Evolutionary conservation across 441 rosid species (phyloP).

Genomic region (Euphorbia corollata): DNA sequence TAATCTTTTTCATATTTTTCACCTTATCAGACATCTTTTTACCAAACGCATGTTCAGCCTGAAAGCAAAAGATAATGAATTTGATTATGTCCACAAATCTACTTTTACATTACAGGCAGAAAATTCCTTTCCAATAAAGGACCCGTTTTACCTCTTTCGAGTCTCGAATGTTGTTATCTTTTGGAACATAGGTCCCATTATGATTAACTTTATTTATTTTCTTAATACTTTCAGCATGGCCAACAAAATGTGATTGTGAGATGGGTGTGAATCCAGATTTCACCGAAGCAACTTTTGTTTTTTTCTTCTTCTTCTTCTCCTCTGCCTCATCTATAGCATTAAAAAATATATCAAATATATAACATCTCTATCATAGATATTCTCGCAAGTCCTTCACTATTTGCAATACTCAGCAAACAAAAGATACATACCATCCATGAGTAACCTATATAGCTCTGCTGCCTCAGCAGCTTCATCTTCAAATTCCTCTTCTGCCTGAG

Average conservation of each 20-base stretch:
- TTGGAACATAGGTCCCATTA: conserved; percentile 36
- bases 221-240: conserved; percentile 43
- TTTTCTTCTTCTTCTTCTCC: conserved; percentile 70
- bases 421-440: conserved; percentile 77
- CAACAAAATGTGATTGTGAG: conserved; percentile 39
- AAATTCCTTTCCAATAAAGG: background rate
- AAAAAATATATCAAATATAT: background rate
- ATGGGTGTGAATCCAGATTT: conserved; percentile 38
- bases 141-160: conserved; percentile 45
- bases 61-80: conserved; percentile 29
- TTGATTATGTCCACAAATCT: conserved; percentile 11
- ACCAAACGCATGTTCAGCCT: conserved; percentile 49
- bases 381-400: background rate
- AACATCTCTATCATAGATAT: background rate
- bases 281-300: conserved; percentile 37
- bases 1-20: conserved; percentile 49
- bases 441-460: conserved; percentile 85
- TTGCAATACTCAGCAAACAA: conserved; percentile 15
- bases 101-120: background rate
- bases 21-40: conserved; percentile 47
- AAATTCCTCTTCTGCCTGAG: conserved; percentile 84
- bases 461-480: conserved; percentile 99
- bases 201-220: conserved; percentile 44
- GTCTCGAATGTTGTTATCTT: conserved; percentile 43
- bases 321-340: conserved; percentile 57